A percentile compares a stretch with the other conserved stretches of the same genome.
Conservation (phyloP, 345 rosid species). For the Pugionium dolabratum region DNA sequence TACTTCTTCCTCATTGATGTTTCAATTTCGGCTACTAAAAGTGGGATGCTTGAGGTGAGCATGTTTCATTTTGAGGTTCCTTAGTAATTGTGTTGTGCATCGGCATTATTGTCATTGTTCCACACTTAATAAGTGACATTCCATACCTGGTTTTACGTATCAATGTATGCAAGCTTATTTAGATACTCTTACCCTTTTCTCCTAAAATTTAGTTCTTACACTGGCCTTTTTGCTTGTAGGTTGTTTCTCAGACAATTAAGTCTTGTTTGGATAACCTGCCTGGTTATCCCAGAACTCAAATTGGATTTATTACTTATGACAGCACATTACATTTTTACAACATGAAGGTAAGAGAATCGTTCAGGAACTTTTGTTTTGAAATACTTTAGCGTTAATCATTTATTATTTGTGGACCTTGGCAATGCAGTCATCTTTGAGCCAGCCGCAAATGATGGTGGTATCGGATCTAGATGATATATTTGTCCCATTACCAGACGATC, state of each 20-base stretch:
- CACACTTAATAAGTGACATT: background rate
- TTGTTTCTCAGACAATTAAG: constrained; percentile 90
- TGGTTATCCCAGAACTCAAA: constrained; percentile 96
- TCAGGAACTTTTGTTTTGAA: constrained; percentile 19
- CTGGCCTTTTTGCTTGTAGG: constrained; percentile 46
- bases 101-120: background rate
- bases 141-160: background rate
- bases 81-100: constrained; percentile 11
- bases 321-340: constrained; percentile 97
- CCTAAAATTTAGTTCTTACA: constrained; percentile 4
- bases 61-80: constrained; percentile 18
- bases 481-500: constrained; percentile 94
- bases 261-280: constrained; percentile 95
- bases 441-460: constrained; percentile 99
- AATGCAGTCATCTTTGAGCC: constrained; percentile 90
- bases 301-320: constrained; percentile 96
- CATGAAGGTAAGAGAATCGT: constrained; percentile 74
- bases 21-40: constrained; percentile 81
- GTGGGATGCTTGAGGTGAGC: constrained; percentile 97
- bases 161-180: constrained; percentile 10
- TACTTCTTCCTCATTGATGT: constrained; percentile 98
- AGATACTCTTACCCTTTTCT: constrained; percentile 4
- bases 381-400: constrained; percentile 2
- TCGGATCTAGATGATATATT: constrained; percentile 95
- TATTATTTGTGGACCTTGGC: constrained; percentile 32